Percentiles rank a stretch among this genome's conserved stretches.
phyloP scores from a whole-genome alignment of 371 early-diverging fungal genomes.

The Rhizomucor miehei region DNA sequence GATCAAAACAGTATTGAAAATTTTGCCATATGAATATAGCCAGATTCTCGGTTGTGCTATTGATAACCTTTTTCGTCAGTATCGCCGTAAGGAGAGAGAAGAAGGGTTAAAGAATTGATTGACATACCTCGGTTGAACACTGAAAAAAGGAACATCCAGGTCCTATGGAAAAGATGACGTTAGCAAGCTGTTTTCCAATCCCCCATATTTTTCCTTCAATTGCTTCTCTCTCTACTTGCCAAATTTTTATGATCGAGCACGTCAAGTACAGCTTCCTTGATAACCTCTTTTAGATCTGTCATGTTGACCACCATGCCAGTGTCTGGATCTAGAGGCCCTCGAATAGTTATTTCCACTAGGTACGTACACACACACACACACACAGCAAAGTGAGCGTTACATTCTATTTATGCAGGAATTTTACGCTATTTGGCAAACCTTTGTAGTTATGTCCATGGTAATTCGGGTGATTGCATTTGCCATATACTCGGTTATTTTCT shows the following conservation, averaged over 20 bases:
- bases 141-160: background rate
- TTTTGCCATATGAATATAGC: constrained; percentile 82
- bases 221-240: constrained; percentile 24
- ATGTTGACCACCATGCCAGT: constrained; percentile 92
- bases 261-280: constrained; percentile 70
- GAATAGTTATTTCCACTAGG: constrained; percentile 72
- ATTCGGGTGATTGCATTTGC: constrained; percentile 85
- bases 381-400: too few relatives aligned
- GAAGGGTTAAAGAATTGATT: background rate
- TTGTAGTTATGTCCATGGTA: constrained; percentile 93
- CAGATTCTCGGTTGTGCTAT: constrained; percentile 89
- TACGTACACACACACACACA: background rate
- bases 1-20: constrained; percentile 44
- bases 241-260: constrained; percentile 85
- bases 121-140: constrained; percentile 33
- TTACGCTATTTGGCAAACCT: constrained; percentile 30
- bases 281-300: constrained; percentile 74
- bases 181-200: background rate
- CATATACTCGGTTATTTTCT: constrained; percentile 73
- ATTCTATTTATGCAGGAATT: too few relatives aligned
- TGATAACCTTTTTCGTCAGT: background rate
- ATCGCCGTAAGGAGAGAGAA: background rate
- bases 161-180: background rate
- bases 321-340: constrained; percentile 66
- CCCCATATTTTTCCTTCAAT: too few relatives aligned